A percentile compares a stretch with the other conserved stretches of the same genome.
Conservation (phyloP, 2,329 filamentous ascomycete species). For the Raffaelea arxii region DNA sequence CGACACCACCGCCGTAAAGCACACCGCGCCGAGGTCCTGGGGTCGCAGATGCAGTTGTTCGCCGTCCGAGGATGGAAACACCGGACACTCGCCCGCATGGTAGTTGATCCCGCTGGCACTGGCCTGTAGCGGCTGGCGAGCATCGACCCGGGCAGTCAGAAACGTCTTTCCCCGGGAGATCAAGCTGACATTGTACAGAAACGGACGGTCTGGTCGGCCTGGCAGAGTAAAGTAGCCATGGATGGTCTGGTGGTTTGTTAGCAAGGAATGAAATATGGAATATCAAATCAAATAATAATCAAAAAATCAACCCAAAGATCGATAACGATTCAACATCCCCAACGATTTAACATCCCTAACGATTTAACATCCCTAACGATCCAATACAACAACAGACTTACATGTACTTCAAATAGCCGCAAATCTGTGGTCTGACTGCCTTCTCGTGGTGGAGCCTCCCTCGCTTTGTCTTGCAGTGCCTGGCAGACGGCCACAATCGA, state of each 20-base stretch:
- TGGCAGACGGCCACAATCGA: slow-evolving; percentile 26
- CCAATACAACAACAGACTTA: too few species aligned
- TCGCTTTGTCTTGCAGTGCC: slow-evolving; percentile 18
- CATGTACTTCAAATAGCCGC: slow-evolving; percentile 23
- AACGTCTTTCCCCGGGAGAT: slow-evolving; percentile 37
- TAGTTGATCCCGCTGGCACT: slow-evolving; percentile 24
- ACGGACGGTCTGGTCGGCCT: slow-evolving; percentile 38
- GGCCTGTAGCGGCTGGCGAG: slow-evolving; percentile 32
- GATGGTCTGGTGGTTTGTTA: too few species aligned
- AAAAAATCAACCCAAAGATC: too few species aligned
- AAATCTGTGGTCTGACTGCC: neutral
- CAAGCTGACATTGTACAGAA: slow-evolving; percentile 38
- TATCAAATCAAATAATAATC: too few species aligned
- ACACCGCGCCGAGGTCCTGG: slow-evolving; percentile 29
- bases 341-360: too few species aligned
- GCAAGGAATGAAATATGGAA: too few species aligned
- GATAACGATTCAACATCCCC: too few species aligned
- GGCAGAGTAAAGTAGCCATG: slow-evolving; percentile 44
- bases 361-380: too few species aligned
- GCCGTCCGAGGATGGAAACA: slow-evolving; percentile 29
- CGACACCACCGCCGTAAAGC: slow-evolving; percentile 42
- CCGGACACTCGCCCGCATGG: slow-evolving; percentile 9
- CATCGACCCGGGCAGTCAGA: slow-evolving; percentile 38
- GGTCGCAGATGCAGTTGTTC: too few species aligned
- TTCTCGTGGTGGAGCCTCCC: neutral